A percentile compares a stretch with the other conserved stretches of the same genome.
These are phyloP conservation scores for Volvariella surrecta DNA, from an alignment of 1,284 basidiomycete genomes.

Conservation along the genomic window DNA sequence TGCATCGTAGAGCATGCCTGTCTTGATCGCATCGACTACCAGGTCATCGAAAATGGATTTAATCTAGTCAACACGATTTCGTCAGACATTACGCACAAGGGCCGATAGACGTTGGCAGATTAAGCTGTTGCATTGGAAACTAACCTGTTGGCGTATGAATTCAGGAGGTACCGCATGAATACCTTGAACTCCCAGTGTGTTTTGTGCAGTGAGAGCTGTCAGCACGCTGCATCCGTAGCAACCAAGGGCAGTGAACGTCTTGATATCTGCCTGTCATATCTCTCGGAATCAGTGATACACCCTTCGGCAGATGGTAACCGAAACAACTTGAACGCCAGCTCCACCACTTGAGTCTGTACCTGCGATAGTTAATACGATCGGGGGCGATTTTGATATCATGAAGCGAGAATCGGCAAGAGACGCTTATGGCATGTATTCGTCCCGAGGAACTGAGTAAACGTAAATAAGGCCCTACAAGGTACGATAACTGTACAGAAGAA, in stretches of 20 bases:
- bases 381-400: not conserved
- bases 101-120: not conserved
- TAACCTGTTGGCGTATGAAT: conserved; percentile 67
- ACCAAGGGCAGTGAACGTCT: conserved; percentile 72
- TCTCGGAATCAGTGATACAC: conserved; percentile 3
- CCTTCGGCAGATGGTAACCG: not conserved
- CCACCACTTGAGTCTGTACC: conserved; percentile 87
- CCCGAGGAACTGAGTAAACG: too few relatives aligned
- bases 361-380: conserved; percentile 57
- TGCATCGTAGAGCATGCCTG: conserved; percentile 77
- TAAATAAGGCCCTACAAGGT: too few relatives aligned
- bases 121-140: conserved; percentile 11
- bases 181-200: conserved; percentile 78
- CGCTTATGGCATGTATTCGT: too few relatives aligned
- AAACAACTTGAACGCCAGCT: conserved; percentile 72
- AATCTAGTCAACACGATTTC: conserved; percentile 55
- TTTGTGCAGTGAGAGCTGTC: conserved; percentile 89
- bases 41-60: conserved; percentile 71
- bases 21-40: conserved; percentile 73
- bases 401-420: too few relatives aligned
- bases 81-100: not conserved
- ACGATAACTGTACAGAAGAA: too few relatives aligned
- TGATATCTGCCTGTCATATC: conserved; percentile 65
- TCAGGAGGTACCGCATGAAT: conserved; percentile 57
- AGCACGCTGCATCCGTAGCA: conserved; percentile 86